Percentiles rank a stretch among this genome's conserved stretches.
These are phyloP conservation scores for Sporothrix variecibatus DNA, from an alignment of 2,329 filamentous ascomycete species.

Conservation along the genomic window DNA sequence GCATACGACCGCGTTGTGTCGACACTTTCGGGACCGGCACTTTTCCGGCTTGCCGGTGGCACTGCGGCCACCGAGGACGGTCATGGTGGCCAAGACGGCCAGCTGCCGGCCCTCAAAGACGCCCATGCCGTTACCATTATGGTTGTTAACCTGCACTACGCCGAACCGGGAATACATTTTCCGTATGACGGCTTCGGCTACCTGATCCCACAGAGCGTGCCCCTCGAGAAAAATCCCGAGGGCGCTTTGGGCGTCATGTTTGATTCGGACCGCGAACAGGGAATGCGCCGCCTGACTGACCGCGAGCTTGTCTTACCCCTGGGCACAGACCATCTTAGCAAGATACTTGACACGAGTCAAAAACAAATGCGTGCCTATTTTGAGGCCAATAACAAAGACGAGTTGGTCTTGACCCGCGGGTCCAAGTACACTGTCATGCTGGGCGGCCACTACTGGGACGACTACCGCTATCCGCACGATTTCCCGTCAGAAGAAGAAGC, in stretches of 20 bases:
- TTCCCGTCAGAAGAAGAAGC: slow-evolving; percentile 68
- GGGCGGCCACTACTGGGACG: slow-evolving; percentile 89
- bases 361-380: not conserved
- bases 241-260: slow-evolving; percentile 81
- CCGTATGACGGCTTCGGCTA: slow-evolving; percentile 81
- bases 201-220: slow-evolving; percentile 71
- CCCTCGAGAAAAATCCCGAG: slow-evolving; percentile 38
- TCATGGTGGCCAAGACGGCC: slow-evolving; percentile 34
- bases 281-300: slow-evolving; percentile 51
- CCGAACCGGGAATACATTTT: slow-evolving; percentile 59
- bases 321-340: not conserved
- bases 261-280: slow-evolving; percentile 65
- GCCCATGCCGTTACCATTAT: slow-evolving; percentile 77
- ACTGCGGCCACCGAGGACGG: not conserved
- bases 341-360: not conserved
- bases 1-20: slow-evolving; percentile 63
- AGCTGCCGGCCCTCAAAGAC: slow-evolving; percentile 52
- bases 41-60: slow-evolving; percentile 40
- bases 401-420: slow-evolving; percentile 26
- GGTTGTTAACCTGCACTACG: slow-evolving; percentile 89
- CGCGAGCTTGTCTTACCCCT: slow-evolving; percentile 31
- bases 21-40: slow-evolving; percentile 56
- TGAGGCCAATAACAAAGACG: slow-evolving; percentile 22
- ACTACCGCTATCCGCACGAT: slow-evolving; percentile 37
- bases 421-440: slow-evolving; percentile 94